These are phyloP conservation scores for Paramecium primaurelia DNA, from an alignment of 73 alveolate species.

Conservation along the genomic window DNA sequence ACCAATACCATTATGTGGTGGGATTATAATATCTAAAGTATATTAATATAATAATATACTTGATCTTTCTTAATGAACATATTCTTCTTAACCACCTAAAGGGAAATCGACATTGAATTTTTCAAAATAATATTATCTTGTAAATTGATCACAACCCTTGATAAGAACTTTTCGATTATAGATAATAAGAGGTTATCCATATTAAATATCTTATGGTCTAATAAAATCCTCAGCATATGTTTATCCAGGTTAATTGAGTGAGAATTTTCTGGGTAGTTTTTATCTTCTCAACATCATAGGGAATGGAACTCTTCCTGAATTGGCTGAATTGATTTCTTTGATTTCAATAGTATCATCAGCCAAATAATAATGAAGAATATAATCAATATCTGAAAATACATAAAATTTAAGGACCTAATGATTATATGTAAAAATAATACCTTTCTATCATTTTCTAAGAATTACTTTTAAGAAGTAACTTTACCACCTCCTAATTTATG, in stretches of 20 bases:
- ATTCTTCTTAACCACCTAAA: constrained; percentile 80
- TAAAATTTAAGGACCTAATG: constrained; percentile 73
- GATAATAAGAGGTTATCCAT: constrained; percentile 72
- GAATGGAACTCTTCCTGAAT: constrained; percentile 91
- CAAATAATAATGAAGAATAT: constrained; percentile 84
- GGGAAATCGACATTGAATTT: constrained; percentile 86
- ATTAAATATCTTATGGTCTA: constrained; percentile 82
- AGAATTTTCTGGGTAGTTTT: constrained; percentile 88
- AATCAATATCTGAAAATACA: constrained; percentile 78
- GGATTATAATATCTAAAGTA: constrained; percentile 67
- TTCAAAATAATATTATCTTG: constrained; percentile 75
- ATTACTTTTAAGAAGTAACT: constrained; percentile 82
- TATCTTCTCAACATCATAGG: constrained; percentile 86
- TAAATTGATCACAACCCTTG: constrained; percentile 91
- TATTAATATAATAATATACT: constrained; percentile 24
- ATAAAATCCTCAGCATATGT: constrained; percentile 80
- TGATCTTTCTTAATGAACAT: constrained; percentile 75
- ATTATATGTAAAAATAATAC: constrained; percentile 4
- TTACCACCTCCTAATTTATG: constrained; percentile 95
- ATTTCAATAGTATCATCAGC: constrained; percentile 97
- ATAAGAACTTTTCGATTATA: constrained; percentile 81
- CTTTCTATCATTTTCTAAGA: constrained; percentile 91
- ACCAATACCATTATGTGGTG: constrained; percentile 98
- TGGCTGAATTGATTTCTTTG: constrained; percentile 87
- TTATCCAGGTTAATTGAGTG: constrained; percentile 93